phyloP scores from a whole-genome alignment of 2,329 filamentous ascomycete species.

The Aspergillus awamori region DNA sequence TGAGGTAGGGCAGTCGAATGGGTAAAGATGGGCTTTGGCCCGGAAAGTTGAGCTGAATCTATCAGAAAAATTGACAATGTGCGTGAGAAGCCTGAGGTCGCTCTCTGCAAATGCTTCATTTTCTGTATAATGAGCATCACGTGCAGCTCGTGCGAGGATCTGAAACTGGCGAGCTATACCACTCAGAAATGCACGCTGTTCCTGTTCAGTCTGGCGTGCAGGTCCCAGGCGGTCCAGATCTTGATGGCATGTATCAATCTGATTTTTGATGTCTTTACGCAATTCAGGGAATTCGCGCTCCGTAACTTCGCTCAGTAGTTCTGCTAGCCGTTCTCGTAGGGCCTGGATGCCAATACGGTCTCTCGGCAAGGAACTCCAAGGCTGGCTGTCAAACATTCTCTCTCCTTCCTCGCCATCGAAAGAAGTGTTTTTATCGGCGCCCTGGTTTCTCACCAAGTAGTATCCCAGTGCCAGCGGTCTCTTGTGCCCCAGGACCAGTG shows the following conservation, averaged over 20 bases:
- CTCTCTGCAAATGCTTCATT: not conserved
- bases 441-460: not conserved
- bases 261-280: not conserved
- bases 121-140: not conserved
- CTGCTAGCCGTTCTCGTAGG: not conserved
- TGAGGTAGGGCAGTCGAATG: not conserved
- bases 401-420: not conserved
- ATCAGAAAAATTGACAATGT: not conserved
- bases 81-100: not conserved
- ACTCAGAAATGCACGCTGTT: not conserved
- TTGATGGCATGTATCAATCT: not conserved
- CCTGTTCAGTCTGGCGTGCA: not conserved
- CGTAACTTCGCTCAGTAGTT: not conserved
- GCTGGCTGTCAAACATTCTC: not conserved
- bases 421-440: not conserved
- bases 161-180: not conserved
- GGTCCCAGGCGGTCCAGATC: not conserved
- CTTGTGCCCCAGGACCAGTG: not conserved
- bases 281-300: not conserved
- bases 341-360: slow-evolving; percentile 2
- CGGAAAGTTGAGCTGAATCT: not conserved
- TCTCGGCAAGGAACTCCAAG: slow-evolving; percentile 1
- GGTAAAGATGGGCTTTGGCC: not conserved
- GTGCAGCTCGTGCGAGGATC: not conserved
- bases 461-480: not conserved